Evolutionary conservation across 805 yeast species (phyloP).

Genomic region (Alloascoidea hylecoeti): DNA sequence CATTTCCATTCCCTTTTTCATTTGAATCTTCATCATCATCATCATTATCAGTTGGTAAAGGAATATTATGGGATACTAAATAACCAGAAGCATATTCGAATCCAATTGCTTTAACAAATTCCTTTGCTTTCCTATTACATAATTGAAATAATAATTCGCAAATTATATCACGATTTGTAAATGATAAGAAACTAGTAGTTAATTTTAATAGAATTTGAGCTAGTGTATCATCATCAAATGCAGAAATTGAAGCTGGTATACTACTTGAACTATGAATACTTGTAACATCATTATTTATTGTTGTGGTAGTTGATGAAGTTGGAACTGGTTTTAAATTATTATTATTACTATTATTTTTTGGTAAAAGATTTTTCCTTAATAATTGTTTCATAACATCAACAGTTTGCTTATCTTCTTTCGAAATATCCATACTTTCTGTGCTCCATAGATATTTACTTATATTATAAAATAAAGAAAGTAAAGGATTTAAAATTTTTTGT

Average conservation of each 20-base stretch:
- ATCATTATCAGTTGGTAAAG: conserved; percentile 7
- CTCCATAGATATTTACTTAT: background rate
- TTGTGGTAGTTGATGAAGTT: no score
- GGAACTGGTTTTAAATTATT: background rate
- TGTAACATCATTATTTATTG: no score
- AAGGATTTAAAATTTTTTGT: background rate
- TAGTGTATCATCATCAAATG: background rate
- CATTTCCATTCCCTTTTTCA: no score
- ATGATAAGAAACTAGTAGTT: background rate
- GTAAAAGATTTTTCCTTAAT: background rate
- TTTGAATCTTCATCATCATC: conserved; percentile 1
- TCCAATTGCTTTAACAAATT: conserved; percentile 13
- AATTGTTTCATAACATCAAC: background rate
- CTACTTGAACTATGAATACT: no score
- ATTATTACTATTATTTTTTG: no score
- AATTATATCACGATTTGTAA: background rate
- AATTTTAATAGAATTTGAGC: background rate
- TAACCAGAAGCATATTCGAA: conserved; percentile 15
- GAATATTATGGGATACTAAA: conserved; percentile 9
- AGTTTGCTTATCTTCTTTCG: background rate
- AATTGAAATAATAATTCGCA: background rate
- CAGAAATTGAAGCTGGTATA: background rate
- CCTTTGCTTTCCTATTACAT: background rate
- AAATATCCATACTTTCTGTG: background rate
- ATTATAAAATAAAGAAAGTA: background rate